These are phyloP conservation scores for Camelina sativa DNA, from an alignment of 345 rosid species.

Conservation along the genomic window DNA sequence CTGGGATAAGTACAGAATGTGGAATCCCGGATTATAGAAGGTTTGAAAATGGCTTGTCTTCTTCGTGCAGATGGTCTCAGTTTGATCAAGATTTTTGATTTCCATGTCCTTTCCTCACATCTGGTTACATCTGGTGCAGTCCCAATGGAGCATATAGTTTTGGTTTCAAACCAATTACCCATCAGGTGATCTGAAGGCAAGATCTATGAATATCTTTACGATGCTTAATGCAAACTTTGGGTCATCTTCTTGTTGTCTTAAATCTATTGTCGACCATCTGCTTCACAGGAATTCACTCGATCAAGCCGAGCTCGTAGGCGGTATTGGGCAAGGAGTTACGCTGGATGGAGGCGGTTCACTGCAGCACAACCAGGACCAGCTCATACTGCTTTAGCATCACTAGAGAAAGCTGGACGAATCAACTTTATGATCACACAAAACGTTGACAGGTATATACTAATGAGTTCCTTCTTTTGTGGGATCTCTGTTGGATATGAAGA, in stretches of 20 bases:
- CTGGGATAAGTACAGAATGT: constrained; percentile 92
- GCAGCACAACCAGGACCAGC: constrained; percentile 77
- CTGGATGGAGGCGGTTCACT: constrained; percentile 89
- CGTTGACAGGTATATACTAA: constrained; percentile 69
- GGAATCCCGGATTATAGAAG: constrained; percentile 99
- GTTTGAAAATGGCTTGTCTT: constrained; percentile 42
- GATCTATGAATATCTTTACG: constrained; percentile 40
- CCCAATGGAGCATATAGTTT: constrained; percentile 98
- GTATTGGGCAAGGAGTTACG: constrained; percentile 98
- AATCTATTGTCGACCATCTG: constrained; percentile 5
- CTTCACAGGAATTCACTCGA: constrained; percentile 71
- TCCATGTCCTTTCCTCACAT: background rate
- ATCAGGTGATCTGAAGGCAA: constrained; percentile 91
- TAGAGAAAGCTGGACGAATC: constrained; percentile 74
- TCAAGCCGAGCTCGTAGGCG: constrained; percentile 72
- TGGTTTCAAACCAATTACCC: constrained; percentile 94
- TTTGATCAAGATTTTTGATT: constrained; percentile 19
- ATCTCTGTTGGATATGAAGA: constrained; percentile 20
- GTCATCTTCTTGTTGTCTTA: background rate
- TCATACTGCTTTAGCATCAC: constrained; percentile 81
- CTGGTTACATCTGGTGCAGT: constrained; percentile 50
- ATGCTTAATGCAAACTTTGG: background rate
- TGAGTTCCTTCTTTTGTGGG: constrained; percentile 15
- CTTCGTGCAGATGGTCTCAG: background rate
- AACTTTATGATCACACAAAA: constrained; percentile 85